Conservation (phyloP, 331 rosid genomes). For the Stylosanthes scabra region DNA sequence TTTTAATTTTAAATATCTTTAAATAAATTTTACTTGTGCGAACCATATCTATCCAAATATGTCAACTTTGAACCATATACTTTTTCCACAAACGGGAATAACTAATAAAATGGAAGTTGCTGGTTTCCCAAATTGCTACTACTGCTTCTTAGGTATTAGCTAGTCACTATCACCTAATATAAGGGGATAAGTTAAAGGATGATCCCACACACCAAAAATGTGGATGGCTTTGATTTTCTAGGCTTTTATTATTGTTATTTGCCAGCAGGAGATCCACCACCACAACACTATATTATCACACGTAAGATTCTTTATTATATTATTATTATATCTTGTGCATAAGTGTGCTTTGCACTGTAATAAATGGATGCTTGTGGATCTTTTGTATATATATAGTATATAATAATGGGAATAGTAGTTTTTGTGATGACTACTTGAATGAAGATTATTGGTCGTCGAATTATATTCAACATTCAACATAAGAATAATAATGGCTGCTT, state of each 20-base stretch:
- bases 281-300: constrained; percentile 4
- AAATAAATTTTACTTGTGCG: not conserved
- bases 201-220: constrained; percentile 24
- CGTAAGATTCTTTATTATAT: constrained; percentile 3
- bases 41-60: not conserved
- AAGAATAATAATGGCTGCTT: too few species aligned
- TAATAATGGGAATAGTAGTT: not conserved
- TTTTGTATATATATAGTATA: not conserved
- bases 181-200: not conserved
- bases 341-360: not conserved
- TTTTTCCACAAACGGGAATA: not conserved
- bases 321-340: not conserved
- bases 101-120: too few species aligned
- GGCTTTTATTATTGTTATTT: not conserved
- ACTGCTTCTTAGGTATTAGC: not conserved
- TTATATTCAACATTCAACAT: too few species aligned
- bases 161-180: not conserved
- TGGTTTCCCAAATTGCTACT: constrained; percentile 1
- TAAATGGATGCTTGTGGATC: not conserved
- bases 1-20: too few species aligned
- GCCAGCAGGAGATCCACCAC: constrained; percentile 5
- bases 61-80: not conserved
- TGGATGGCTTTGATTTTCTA: constrained; percentile 37
- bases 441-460: not conserved
- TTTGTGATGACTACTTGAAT: too few species aligned